Evolutionary conservation across 495 filamentous ascomycete species (phyloP), one percentile per base, ranked within the genome.

Genomic region (Aspergillus kassunensis): DNA sequence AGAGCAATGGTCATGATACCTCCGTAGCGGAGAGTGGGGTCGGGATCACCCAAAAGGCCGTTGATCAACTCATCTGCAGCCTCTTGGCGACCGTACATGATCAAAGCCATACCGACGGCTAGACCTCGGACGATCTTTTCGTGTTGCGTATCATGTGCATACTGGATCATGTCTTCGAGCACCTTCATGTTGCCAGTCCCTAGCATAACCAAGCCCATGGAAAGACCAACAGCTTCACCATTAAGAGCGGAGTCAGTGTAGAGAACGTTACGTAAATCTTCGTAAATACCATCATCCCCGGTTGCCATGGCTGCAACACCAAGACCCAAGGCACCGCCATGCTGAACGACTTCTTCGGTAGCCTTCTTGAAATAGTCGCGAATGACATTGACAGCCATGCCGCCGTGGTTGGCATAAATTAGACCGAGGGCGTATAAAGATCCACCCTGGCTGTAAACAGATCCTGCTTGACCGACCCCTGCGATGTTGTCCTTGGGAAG

Each of bases 1-100:
- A 99, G 76, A 24, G 95, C 93, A 30, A 97, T 87, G n/a, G 93
- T 97, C 84, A 97, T 91, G 63, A 99, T 96, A 75, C 95, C 95
- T 59, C 95, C 95, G 60, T 99, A 99, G 52, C 95, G 83, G 44
- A 99, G 75, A 21, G 89, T 89, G 56, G 93, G 89, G 61, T 99
- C 93, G 4, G 93, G 90, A 58, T 97, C 95, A 54, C 89, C 89
- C 31, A 99, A 75, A 10, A 99, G 84, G 43, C 90, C 89, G 60
- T 92, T 91, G 58, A 97, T 95, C 57, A 96, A 79, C 59, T 90
- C 88, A 70, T 99, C 95, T 6, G 93, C 95, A 46, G 85, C 87
- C 64, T 97, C 95, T 69, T 97, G 91, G 35, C 89, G 86, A 25
- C 88, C 90, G 59, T 92, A 97, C 92, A 97, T 99, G 72, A 97